phyloP scores from a whole-genome alignment of 225 moss, liverwort and hornwort genomes.

The Sphagnum tenellum region DNA sequence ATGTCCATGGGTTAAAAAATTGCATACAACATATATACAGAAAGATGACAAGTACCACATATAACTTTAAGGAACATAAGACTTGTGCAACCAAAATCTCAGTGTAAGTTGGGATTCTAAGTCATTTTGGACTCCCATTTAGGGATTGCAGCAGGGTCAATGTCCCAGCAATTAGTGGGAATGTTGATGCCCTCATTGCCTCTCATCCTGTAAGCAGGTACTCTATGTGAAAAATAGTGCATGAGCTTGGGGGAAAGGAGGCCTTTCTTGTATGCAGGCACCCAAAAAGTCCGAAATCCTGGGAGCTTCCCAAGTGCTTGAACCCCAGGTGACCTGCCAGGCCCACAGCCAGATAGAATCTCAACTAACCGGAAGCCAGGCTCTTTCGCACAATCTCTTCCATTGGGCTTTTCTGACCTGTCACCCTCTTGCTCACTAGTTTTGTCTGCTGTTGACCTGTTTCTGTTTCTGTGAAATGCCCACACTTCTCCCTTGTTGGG shows the following conservation, averaged over 20 bases:
- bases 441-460: neutral
- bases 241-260: slow-evolving; percentile 9
- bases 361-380: slow-evolving; percentile 27
- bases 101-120: neutral
- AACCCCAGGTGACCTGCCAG: slow-evolving; percentile 14
- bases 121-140: slow-evolving; percentile 28
- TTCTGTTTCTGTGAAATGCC: slow-evolving; percentile 19
- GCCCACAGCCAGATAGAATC: slow-evolving; percentile 22
- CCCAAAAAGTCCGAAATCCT: slow-evolving; percentile 49
- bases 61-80: too few species aligned
- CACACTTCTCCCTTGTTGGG: slow-evolving; percentile 43
- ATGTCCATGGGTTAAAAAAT: too few species aligned
- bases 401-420: neutral
- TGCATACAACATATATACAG: too few species aligned
- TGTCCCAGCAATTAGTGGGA: slow-evolving; percentile 43
- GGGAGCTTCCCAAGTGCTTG: slow-evolving; percentile 33
- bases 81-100: too few species aligned
- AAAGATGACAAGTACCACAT: too few species aligned
- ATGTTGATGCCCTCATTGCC: slow-evolving; percentile 21
- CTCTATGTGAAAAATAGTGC: slow-evolving; percentile 39
- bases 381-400: too few species aligned
- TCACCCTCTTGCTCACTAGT: too few species aligned
- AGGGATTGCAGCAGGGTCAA: slow-evolving; percentile 49
- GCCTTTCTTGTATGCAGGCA: slow-evolving; percentile 29
- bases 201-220: slow-evolving; percentile 42